A percentile compares a stretch with the other conserved stretches of the same genome.
These are phyloP conservation scores for Ogataea henricii DNA, from an alignment of 805 yeast species.

Conservation along the genomic window DNA sequence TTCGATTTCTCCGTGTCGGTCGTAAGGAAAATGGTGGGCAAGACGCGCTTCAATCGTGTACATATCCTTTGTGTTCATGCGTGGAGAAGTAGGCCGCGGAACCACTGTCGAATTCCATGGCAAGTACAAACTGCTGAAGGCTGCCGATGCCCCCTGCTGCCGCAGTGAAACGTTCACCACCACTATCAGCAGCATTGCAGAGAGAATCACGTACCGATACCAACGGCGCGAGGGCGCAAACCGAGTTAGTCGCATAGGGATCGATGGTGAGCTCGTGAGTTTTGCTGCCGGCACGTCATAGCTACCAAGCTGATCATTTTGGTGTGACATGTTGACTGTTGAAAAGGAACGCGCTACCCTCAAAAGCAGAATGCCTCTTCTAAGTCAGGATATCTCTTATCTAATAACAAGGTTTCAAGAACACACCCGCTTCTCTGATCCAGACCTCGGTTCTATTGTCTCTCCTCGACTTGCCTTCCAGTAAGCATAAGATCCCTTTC, in stretches of 20 bases:
- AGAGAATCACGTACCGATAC: constrained; percentile 13
- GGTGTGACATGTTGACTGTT: neutral
- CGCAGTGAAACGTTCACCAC: constrained; percentile 1
- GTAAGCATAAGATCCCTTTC: neutral
- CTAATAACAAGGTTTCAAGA: too few species aligned
- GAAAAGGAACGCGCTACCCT: too few species aligned
- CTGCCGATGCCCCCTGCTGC: neutral
- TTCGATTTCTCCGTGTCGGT: constrained; percentile 26
- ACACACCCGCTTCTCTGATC: too few species aligned
- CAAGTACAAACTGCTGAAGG: neutral
- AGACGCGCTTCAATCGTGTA: constrained; percentile 31
- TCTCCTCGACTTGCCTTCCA: too few species aligned
- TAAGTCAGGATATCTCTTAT: too few species aligned
- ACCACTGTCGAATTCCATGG: neutral
- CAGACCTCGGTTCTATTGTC: too few species aligned
- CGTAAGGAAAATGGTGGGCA: constrained; percentile 28
- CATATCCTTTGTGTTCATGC: constrained; percentile 24
- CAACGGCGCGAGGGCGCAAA: neutral
- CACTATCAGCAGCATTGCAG: constrained; percentile 10
- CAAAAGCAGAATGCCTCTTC: too few species aligned
- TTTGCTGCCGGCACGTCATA: neutral
- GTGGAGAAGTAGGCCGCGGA: constrained; percentile 18
- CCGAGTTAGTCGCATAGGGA: neutral
- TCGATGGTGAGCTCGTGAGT: neutral
- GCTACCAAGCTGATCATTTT: neutral